Base-by-base conservation (phyloP, 2,329 filamentous ascomycete species). In the Cladosporium cucumerinum region DNA sequence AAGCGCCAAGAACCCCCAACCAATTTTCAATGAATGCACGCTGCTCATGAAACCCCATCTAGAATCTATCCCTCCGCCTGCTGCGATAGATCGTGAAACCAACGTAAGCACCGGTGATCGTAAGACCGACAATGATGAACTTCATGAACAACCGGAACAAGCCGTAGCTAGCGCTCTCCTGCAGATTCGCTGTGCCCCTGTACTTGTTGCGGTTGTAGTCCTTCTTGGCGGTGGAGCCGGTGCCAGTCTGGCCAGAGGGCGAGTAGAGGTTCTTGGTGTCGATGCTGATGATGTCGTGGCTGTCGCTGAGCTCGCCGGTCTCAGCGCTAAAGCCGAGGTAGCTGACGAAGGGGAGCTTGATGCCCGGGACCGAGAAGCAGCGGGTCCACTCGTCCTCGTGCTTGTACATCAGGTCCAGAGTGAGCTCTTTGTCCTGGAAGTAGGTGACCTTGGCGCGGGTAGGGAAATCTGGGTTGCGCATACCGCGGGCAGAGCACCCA, bases 261-360 rank as follows among this genome's bases (percentile, higher is more conserved):
- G 85, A 88, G 82, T 98, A 98, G 67, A 99, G 82, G 78, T 97
- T 99, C 82, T 90, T 90, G 65, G 94, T 89, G 69, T 88, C 84
- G 72, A 99, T 86, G 59, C 87, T 90, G 76, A 98, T 87, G 78
- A 99, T 96, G 80, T 99, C 95, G 84, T 97, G 94, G 84, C 97
- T 97, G 81, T 99, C 95, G 79, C 89, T 92, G 70, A 99, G 86
- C 82, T 99, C 94, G 74, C 95, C 95, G 18, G 95, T 98, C 82
- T 98, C 94, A 64, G 92, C 90, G 72, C 86, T 84, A 80, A 89
- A 87, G 68, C 87, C 87, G 6, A 89, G 79, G 76, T 89, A 89
- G 30, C 85, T 81, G 62, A 88, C 85, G 11, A 83, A 81, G n/a
- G 95, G 95, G 69, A 99, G 89, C 72, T 91, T 88, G 72, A 88